Base-by-base conservation (phyloP, 2,329 filamentous ascomycete species). In the Lecanosticta acicola region DNA sequence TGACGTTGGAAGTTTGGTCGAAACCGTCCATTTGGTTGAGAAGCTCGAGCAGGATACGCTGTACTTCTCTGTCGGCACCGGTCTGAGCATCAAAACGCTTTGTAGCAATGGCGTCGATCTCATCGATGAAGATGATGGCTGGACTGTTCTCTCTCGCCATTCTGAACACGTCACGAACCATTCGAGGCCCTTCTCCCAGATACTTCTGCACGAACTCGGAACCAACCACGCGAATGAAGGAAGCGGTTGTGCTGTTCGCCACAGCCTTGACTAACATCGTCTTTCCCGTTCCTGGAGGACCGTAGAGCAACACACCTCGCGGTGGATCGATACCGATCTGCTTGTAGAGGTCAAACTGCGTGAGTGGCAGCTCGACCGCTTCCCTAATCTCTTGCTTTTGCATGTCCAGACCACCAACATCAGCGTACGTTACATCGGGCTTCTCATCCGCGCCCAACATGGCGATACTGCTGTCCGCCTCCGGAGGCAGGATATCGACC, bases 21-120 rank as follows among this genome's bases (percentile, higher is more conserved):
- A 98, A 98, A 56, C 93, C 93, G 67, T 98, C 93, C 93, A 98
- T 98, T 72, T 98, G 93, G 74, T 98, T 98, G 55, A 98, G 83
- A 57, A 98, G 75, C 69, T 98, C 93, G 50, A 98, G 83, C 49
- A 98, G 76, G 63, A 98, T 98, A 78, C 93, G 91, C 74, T 98
- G 93, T 13, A 98, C 93, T 71, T 98, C 93, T 72, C 93, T 83
- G 66, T 98, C 93, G 56, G 93, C 93, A 68, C 93, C 93, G 3
- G 93, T 98, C 71, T 98, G 93, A 18, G 93, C 93, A 66, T 98
- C 93, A 71, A 98, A 98, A 69, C 93, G 91, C 75, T 98, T 98
- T 33, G 93, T 98, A 50, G 93, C 93, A 62, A 98, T 97, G 53
- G 93, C 93, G 66, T 98, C 93, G 59, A 98, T 96, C 69, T 98